Base-by-base conservation (phyloP, 345 rosid species). In the Litchi chinensis region DNA sequence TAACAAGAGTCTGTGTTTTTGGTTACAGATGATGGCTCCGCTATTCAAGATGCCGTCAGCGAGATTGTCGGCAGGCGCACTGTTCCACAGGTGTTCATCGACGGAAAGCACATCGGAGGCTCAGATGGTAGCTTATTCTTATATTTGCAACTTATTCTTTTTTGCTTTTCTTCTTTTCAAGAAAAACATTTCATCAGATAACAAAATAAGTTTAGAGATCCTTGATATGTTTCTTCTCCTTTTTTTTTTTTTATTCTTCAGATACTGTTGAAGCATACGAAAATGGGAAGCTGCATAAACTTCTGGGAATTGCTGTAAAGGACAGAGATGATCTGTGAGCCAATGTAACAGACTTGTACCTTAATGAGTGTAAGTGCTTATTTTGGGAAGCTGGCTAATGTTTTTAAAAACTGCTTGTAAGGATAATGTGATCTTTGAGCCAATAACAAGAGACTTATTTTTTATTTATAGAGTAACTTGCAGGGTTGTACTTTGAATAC, bases 91-190 rank as follows among this genome's bases (percentile, higher is more conserved):
- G 98, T 95, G 52, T 95, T 95, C 88, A 83, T 95, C 3, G 78
- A 92, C 39, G 94, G 97, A 39, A 88, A 93, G 85, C 97, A 94
- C 84, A 80, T 95, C 6, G 99, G 99, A 67, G 98, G 98, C 76
- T 93, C 98, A 48, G 99, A 93, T 46, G 98, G 98, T 92, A 86
- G 87, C 82, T 71, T 62, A 19, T 7, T 74, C 57, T 70, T 54
- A 21, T 39, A 48, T 50, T 37, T 68, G 41, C 26, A 28, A 41
- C n/a, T 8, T 10, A 19, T 24, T 54, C 63, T 68, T 22, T 40
- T 57, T 28, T n/a, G 28, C 40, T 28, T 66, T 50, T 62, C 48
- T 16, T 32, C 37, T 10, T 22, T 72, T 41, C 6, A 68, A 68
- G 40, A 50, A 59, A n/a, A 63, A 44, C 28, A 4, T 24, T 65